These are phyloP conservation scores for Schrenkiella parvula DNA, from an alignment of 345 rosid species.

Conservation along the genomic window DNA sequence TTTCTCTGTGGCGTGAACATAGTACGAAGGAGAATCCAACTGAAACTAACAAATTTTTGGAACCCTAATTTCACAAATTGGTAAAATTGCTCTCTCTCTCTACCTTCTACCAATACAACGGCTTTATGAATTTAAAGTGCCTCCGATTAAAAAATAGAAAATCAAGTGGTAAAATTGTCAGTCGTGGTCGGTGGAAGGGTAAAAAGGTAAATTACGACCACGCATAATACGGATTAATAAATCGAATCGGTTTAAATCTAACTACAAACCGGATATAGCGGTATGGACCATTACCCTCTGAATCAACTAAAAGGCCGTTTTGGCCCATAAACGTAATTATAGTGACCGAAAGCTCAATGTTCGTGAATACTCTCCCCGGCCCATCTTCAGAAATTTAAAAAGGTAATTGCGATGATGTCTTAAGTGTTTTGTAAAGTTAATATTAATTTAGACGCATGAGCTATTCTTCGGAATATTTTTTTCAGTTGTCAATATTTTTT, in stretches of 20 bases:
- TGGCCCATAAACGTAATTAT: neutral
- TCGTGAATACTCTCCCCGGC: neutral
- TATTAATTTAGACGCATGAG: no score
- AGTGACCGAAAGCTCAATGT: neutral
- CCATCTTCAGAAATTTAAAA: neutral
- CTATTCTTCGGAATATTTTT: no score
- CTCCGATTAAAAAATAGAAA: neutral
- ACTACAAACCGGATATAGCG: neutral
- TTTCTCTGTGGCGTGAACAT: conserved; percentile 80
- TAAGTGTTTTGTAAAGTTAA: neutral
- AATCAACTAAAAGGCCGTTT: neutral
- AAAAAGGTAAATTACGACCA: neutral
- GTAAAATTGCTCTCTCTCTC: neutral
- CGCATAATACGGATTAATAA: neutral
- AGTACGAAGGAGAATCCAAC: neutral
- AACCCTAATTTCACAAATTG: conserved; percentile 24
- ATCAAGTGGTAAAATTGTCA: neutral
- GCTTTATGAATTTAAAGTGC: conserved; percentile 9
- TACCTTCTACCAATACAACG: conserved; percentile 23
- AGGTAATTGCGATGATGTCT: neutral
- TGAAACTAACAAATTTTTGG: neutral
- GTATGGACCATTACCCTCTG: neutral
- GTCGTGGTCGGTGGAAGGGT: neutral
- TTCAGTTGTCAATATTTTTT: neutral
- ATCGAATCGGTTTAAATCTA: neutral